phyloP scores from a whole-genome alignment of 75 land plant species.

The Cryptomeria japonica region DNA sequence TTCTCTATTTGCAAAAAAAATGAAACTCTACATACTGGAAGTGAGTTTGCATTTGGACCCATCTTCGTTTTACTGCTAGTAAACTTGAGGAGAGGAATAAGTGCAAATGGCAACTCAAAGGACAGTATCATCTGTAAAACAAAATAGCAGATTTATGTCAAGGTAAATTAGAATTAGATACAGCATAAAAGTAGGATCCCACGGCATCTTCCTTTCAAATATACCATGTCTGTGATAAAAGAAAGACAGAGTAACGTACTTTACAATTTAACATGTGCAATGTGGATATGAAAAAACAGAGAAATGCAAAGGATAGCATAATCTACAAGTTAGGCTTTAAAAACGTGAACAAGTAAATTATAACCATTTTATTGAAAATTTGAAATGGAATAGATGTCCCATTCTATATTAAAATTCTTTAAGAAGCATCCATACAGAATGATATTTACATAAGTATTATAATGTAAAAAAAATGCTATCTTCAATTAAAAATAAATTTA shows the following conservation, averaged over 20 bases:
- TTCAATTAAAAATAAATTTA: not conserved
- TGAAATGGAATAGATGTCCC: not conserved
- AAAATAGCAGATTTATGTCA: not conserved
- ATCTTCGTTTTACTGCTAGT: conserved; percentile 91
- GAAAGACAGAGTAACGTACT: not conserved
- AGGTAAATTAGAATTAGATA: not conserved
- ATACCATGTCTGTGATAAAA: not conserved
- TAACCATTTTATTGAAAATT: not conserved
- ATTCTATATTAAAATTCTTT: not conserved
- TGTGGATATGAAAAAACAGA: not conserved
- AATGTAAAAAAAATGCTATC: not conserved
- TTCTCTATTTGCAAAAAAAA: not conserved
- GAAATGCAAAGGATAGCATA: not conserved
- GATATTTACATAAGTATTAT: not conserved
- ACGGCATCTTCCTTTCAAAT: not conserved
- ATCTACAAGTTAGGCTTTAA: not conserved
- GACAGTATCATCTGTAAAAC: conserved; percentile 86
- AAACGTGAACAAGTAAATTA: not conserved
- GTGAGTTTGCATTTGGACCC: conserved; percentile 68
- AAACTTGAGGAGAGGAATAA: conserved; percentile 91
- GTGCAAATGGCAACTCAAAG: conserved; percentile 90
- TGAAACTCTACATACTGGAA: conserved; percentile 23
- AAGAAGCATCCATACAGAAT: not conserved
- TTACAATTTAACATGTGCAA: not conserved
- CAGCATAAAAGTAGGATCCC: not conserved